Evolutionary conservation across 208 protist genomes (phyloP), one percentile per base, ranked within the genome.

Genomic region (Crithidia thermophila): DNA sequence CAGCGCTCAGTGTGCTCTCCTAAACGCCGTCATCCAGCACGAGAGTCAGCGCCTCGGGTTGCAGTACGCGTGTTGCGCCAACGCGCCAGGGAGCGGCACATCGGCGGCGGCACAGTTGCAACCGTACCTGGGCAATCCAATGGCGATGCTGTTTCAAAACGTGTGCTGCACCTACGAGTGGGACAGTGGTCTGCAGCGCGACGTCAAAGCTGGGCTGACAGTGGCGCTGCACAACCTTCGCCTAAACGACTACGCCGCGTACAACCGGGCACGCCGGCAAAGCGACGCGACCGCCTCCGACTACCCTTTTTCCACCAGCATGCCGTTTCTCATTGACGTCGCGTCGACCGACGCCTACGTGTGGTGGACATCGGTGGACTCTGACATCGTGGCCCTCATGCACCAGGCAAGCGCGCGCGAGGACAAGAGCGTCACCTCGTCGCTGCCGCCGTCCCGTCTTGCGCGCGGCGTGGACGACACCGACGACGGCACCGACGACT

Each of bases 1-100:
- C 33, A 50, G 21, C 10, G 69, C 53, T 4, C 69, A 75, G 46
- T 46, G 18, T 18, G 43, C 60, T n/a, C 36, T 75, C 20, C 61
- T 75, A 3, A 69, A 69, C 23, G 62, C 69, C 3, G 69, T 75
- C 9, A 69, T 64, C 42, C 31, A 63, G 25, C 51, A 47, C 34
- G 69, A 75, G 36, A 75, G 69, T n/a, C 61, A 50, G 46, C 69
- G 45, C 3, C 28, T 18, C 1, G 36, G 55, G 9, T 31, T 75
- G 55, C 69, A 49, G 23, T 75, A 75, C 52, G 69, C 61, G 6
- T 75, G 69, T 39, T 68, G 40, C 51, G 33, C 16, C 16, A 4
- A 42, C 11, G 13, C 40, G 3, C 25, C 25, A 33, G 23, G n/a
- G 7, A 31, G 27, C 33, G 37, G 43, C 40, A 23, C n/a, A 0